These are phyloP conservation scores for Solanum aculeatissimum DNA, from an alignment of 305 asterid genomes.

Conservation along the genomic window DNA sequence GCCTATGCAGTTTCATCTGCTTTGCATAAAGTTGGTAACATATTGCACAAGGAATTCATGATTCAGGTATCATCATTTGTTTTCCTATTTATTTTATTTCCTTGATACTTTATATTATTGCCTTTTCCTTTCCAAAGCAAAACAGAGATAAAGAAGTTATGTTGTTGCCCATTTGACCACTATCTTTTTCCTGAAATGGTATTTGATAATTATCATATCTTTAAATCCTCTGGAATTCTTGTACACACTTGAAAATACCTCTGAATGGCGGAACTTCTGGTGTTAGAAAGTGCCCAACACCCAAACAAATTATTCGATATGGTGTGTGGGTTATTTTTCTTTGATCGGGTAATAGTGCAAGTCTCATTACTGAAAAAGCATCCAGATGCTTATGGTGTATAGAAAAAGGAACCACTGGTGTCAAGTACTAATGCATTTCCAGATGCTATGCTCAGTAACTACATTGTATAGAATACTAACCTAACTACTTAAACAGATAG, in stretches of 20 bases:
- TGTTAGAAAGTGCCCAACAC: neutral
- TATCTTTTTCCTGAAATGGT: neutral
- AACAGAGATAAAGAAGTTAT: neutral
- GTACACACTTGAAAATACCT: neutral
- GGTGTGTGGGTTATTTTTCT: neutral
- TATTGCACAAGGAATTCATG: slow-evolving; percentile 83
- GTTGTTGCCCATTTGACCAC: neutral
- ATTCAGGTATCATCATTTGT: slow-evolving; percentile 47
- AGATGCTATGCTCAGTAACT: neutral
- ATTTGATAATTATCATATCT: neutral
- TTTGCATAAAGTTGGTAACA: slow-evolving; percentile 61
- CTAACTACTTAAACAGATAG: neutral
- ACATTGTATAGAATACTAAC: neutral
- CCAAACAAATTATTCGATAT: neutral
- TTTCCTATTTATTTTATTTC: neutral
- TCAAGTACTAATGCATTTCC: neutral
- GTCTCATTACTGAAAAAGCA: neutral
- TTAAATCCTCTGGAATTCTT: neutral
- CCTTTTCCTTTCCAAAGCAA: neutral
- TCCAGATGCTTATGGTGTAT: neutral
- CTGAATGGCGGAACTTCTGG: neutral
- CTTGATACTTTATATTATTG: neutral
- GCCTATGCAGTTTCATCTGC: slow-evolving; percentile 92
- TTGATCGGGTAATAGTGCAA: neutral
- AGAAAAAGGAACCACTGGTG: neutral